Evolutionary conservation across 257 asterid genomes (phyloP), one percentile per base, ranked within the genome.

Genomic region (Echites panduratus): DNA sequence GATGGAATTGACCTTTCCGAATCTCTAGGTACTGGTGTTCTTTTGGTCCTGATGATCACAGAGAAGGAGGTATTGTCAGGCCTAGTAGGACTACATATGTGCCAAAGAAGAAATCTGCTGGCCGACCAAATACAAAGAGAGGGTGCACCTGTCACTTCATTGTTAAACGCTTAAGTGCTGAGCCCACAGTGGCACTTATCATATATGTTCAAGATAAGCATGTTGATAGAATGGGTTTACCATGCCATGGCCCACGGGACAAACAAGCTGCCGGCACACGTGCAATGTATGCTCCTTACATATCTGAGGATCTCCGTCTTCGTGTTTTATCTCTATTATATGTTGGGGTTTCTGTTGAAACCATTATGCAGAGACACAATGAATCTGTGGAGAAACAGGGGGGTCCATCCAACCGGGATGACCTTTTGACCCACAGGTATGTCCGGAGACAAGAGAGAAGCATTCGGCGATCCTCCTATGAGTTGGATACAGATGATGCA

Each of bases 251-350:
- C 12, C 98, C 96, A 53, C 97, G 83, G 67, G 98, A 91, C 81
- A 79, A 83, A 79, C 85, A 88, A 75, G 84, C 99, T 79, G 97
- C 84, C 5, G 99, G 99, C 73, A 95, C 99, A 27, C 90, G 92
- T 19, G 98, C 99, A 38, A 95, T 95, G 99, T 95, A 90, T 78
- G 98, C 98, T 79, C 99, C 99, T 2, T 95, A 90, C 80, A 95
- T 95, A 62, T 95, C 98, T 7, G 99, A 95, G 75, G 98, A 95
- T 70, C 98, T 92, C 9, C 92, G 95, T 32, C 96, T 95, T 70
- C 96, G 96, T 74, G 95, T 95, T 32, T 71, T 86, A 68, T 95
- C 97, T 66, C 91, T 95, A 50, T 86, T 95, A 32, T 82, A 95
- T 82, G 97, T 87, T 78, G 99, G 99, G 67, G 99, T 95, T 70